Base-by-base conservation (phyloP, 1,284 basidiomycete species). In the Trametes sp. region DNA sequence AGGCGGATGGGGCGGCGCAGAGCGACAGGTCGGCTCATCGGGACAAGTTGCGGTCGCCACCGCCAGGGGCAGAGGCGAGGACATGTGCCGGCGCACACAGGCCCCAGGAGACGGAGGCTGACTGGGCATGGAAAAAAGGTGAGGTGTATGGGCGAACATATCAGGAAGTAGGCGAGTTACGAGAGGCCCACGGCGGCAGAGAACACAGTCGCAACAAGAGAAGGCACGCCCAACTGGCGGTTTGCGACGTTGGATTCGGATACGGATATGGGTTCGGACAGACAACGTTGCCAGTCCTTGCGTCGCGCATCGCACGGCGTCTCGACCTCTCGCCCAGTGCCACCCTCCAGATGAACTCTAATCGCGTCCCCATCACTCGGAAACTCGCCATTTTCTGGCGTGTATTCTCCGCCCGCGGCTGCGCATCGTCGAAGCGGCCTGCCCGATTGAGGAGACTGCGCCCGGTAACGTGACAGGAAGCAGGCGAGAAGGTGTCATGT, bases 81-180 rank as follows among this genome's bases (percentile, higher is more conserved):
- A 33, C 31, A 51, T 51, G 50, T 26, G n/a, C 50, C 35, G 50
- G 31, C 29, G 21, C n/a, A n/a, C n/a, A n/a, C n/a, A n/a, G n/a
- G n/a, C n/a, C n/a, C n/a, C n/a, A n/a, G n/a, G n/a, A n/a, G 5
- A 23, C 33, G 28, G 26, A 54, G 28, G 9, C 38, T 11, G 52
- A 28, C 3, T 19, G 42, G 21, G 41, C 16, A 51, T n/a, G 56
- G 36, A 35, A 33, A 33, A 31, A 29, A 53, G 50, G n/a, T 19
- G 29, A 24, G 21, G 35, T 42, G 50, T 28, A 29, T 41, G 35
- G 54, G 35, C 48, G 29, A 49, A 59, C 57, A 50, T 58, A 62
- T 65, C 49, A 59, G 57, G 54, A 62, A 62, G 57, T 56, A 57
- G 42, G 55, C 61, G 54, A 51, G 61, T 62, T 62, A 62, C 60